Conservation (phyloP, 1,284 basidiomycete genomes). For the Thelephora terrestris region DNA sequence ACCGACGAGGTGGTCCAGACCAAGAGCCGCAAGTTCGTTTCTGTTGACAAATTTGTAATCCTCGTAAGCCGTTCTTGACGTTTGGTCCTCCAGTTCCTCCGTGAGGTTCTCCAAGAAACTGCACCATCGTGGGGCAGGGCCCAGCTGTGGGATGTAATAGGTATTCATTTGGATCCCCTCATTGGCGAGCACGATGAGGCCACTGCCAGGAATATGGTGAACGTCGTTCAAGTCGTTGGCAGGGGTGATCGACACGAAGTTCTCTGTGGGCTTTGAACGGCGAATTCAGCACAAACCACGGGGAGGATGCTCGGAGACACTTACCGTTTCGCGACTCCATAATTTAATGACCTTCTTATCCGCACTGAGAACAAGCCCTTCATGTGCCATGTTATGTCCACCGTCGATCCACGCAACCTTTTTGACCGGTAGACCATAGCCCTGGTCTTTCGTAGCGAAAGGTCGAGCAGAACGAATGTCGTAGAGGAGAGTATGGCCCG, state of each 20-base stretch:
- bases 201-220: conserved; percentile 79
- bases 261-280: conserved; percentile 57
- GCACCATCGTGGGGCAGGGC: conserved; percentile 95
- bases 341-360: conserved; percentile 95
- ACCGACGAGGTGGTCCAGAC: conserved; percentile 90
- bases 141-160: conserved; percentile 92
- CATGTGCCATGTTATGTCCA: conserved; percentile 72
- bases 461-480: conserved; percentile 82
- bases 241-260: conserved; percentile 91
- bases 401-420: conserved; percentile 88
- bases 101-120: conserved; percentile 97
- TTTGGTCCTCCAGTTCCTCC: conserved; percentile 92
- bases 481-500: conserved; percentile 91
- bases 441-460: conserved; percentile 92
- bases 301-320: conserved; percentile 20
- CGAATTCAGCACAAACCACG: conserved; percentile 2
- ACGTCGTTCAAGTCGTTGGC: conserved; percentile 83
- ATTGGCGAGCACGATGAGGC: conserved; percentile 82
- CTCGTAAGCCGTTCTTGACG: conserved; percentile 72
- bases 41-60: conserved; percentile 98
- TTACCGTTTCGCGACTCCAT: conserved; percentile 79
- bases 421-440: conserved; percentile 89
- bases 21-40: conserved; percentile 75
- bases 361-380: conserved; percentile 80
- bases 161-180: conserved; percentile 88